These are phyloP conservation scores for Cydonia oblonga DNA, from an alignment of 331 rosid species.

Conservation along the genomic window DNA sequence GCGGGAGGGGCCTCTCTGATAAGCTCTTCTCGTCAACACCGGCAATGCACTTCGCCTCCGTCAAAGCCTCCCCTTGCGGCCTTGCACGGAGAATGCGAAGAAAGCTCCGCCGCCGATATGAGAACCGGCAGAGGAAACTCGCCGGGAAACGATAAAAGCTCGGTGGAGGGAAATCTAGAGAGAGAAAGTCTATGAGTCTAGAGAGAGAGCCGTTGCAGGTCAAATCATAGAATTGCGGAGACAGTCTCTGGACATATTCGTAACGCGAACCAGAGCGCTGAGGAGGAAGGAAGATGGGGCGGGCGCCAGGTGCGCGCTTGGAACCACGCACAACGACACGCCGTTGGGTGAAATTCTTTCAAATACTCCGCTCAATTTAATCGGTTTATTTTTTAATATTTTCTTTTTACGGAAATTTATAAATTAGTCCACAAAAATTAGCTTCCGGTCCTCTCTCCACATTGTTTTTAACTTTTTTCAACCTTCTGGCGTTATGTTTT, in stretches of 20 bases:
- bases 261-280: not conserved
- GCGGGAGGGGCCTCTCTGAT: not conserved
- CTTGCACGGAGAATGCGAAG: not conserved
- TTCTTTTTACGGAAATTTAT: too few relatives aligned
- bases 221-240: not conserved
- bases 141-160: not conserved
- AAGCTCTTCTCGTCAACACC: not conserved
- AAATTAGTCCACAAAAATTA: not conserved
- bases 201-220: not conserved
- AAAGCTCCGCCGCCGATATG: not conserved
- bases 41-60: conserved; percentile 2
- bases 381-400: too few relatives aligned
- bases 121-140: not conserved
- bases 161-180: not conserved
- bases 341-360: not conserved
- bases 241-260: not conserved
- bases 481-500: not conserved
- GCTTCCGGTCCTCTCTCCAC: not conserved
- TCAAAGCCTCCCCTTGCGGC: not conserved
- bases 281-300: not conserved
- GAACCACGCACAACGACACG: not conserved
- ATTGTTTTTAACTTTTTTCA: too few relatives aligned
- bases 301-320: not conserved
- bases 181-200: not conserved
- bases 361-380: not conserved